Evolutionary conservation across 2,329 filamentous ascomycete species (phyloP), one percentile per base, ranked within the genome.

Genomic region (Epichloe festucae): DNA sequence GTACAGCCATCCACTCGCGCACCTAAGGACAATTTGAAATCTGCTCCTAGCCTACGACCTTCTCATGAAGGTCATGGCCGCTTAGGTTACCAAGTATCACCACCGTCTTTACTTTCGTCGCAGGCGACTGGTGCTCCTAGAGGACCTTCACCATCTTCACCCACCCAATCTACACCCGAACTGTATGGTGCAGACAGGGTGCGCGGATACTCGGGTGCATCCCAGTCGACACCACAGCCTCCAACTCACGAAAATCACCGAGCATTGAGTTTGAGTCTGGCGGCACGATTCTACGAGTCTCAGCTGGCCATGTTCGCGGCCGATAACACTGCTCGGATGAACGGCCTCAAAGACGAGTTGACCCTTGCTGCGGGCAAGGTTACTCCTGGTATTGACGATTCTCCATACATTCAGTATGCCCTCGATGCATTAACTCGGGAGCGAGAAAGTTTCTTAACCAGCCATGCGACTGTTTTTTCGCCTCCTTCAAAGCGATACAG

Each of bases 401-500:
- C 82, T 8, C 89, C 89, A 0, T 95, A 90, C 66, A 87, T 96
- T 56, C 85, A 85, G 56, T 94, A 93, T 65, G 90, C 91, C 41
- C 81, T 97, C 56, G 87, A 95, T 56, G 88, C 91, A 56, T 72
- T 97, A 58, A 94, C 89, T 5, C 76, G 85, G 46, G 80, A 86
- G 60, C 83, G 83, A 52, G 81, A 87, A 54, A 74, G 81, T 5
- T 69, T 73, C 52, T 74, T 76, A 10, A 71, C 75, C 51, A 70
- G 73, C 51, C 69, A 77, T 57, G 8, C 27, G 17, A 31, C 19
- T n/a, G 74, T 78, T 49, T 66, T 74, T 50, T 72, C 74, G 4
- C 61, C 57, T 35, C 62, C 62, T 52, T 68, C 63, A n/a, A 63
- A 65, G 7, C 60, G 58, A 39, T 63, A 60, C 52, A 64, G 56